Conservation (phyloP, 2,329 filamentous ascomycete genomes). For the Aspergillus pseudoterreus region DNA sequence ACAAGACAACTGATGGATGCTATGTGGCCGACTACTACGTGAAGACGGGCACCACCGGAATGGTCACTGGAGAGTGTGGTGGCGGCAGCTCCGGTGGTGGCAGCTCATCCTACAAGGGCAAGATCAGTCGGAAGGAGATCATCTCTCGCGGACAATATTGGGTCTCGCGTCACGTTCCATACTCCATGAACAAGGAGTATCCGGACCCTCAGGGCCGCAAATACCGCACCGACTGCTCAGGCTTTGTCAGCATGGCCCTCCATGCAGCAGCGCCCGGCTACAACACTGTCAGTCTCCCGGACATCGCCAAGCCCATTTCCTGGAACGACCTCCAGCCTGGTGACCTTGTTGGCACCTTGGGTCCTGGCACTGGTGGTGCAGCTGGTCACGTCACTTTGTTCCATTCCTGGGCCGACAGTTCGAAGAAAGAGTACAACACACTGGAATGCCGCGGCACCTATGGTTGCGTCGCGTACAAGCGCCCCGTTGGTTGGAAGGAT, state of each 20-base stretch:
- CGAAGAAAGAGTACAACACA: conserved; percentile 13
- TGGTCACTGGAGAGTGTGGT: conserved; percentile 12
- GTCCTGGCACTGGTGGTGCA: conserved; percentile 5
- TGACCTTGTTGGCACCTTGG: conserved; percentile 11
- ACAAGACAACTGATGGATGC: conserved; percentile 23
- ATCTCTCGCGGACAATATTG: conserved; percentile 10
- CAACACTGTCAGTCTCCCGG: conserved; percentile 11
- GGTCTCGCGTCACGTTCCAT: not conserved
- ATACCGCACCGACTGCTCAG: conserved; percentile 13
- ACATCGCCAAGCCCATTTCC: conserved; percentile 3
- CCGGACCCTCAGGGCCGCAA: conserved; percentile 8
- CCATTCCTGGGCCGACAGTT: conserved; percentile 10
- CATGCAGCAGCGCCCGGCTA: conserved; percentile 7
- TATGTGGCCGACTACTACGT: conserved; percentile 26
- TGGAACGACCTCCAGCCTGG: conserved; percentile 9
- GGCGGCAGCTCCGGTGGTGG: conserved; percentile 4
- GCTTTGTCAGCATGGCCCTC: conserved; percentile 12
- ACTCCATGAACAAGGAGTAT: not conserved
- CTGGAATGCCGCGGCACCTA: conserved; percentile 15
- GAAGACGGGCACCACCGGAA: conserved; percentile 17
- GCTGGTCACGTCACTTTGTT: conserved; percentile 13
- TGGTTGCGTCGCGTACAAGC: conserved; percentile 12
- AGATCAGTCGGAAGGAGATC: conserved; percentile 14
- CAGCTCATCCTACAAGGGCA: conserved; percentile 11
- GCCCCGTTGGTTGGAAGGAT: conserved; percentile 8